Percentiles rank a stretch among this genome's conserved stretches.
Evolutionary conservation across 257 asterid genomes (phyloP).

Genomic region (Nyctanthes arbortristis): DNA sequence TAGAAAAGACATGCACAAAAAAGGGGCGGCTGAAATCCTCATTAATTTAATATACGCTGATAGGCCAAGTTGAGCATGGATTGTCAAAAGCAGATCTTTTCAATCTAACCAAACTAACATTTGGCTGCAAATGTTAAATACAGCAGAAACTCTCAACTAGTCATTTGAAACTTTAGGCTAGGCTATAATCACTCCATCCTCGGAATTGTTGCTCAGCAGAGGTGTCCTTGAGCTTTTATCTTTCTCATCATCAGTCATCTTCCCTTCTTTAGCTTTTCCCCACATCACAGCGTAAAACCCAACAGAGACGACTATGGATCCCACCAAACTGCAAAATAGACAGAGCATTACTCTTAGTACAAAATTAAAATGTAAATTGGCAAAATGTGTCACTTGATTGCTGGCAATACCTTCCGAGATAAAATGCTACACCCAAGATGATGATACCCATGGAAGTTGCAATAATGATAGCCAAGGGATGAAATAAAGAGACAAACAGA

Average conservation of each 20-base stretch:
- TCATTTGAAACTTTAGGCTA: conserved; percentile 2
- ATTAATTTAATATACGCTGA: too few relatives aligned
- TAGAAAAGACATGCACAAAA: too few relatives aligned
- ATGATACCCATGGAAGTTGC: conserved; percentile 44
- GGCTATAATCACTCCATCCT: conserved; percentile 8
- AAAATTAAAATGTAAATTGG: not conserved
- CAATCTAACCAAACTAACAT: too few relatives aligned
- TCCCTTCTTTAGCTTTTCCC: conserved; percentile 61
- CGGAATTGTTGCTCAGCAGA: conserved; percentile 34
- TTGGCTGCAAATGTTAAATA: too few relatives aligned
- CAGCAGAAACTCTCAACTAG: too few relatives aligned
- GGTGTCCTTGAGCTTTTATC: conserved; percentile 30
- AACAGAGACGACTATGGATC: conserved; percentile 47
- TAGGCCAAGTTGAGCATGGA: too few relatives aligned
- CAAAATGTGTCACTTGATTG: not conserved
- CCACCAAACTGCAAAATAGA: conserved; percentile 45
- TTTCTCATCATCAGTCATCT: conserved; percentile 21
- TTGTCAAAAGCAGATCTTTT: too few relatives aligned
- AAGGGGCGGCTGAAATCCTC: too few relatives aligned
- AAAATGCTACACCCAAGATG: conserved; percentile 52
- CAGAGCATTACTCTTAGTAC: not conserved
- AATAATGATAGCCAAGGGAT: conserved; percentile 59
- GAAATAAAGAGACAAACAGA: conserved; percentile 61
- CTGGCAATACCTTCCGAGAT: conserved; percentile 58
- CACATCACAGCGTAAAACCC: conserved; percentile 65